Conservation (phyloP, 2,329 filamentous ascomycete species). For the Dothideomycetes sp. region DNA sequence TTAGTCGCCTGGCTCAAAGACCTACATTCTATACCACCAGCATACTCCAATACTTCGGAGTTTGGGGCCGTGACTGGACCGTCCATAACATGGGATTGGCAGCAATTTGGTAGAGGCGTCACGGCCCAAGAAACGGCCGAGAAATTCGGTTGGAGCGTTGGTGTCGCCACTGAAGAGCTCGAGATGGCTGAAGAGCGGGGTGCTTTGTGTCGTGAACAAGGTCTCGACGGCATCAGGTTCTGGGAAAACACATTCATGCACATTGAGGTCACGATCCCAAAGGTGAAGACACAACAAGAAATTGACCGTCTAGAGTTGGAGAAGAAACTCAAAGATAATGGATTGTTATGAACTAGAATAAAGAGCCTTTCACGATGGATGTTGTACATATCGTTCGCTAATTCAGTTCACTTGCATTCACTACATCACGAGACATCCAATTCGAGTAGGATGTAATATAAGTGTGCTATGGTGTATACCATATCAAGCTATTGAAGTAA, state of each 20-base stretch:
- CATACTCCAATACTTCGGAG: slow-evolving; percentile 41
- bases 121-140: slow-evolving; percentile 85
- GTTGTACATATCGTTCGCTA: too few species aligned
- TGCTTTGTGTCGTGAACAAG: slow-evolving; percentile 79
- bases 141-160: slow-evolving; percentile 92
- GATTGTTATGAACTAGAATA: slow-evolving; percentile 9
- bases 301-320: slow-evolving; percentile 7
- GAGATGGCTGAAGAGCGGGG: slow-evolving; percentile 95
- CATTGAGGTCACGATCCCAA: slow-evolving; percentile 8
- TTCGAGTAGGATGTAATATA: too few species aligned
- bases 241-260: slow-evolving; percentile 62
- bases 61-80: slow-evolving; percentile 11
- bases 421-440: too few species aligned
- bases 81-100: slow-evolving; percentile 59
- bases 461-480: too few species aligned
- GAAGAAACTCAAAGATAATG: slow-evolving; percentile 8
- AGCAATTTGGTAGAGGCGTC: slow-evolving; percentile 68
- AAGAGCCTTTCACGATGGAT: too few species aligned
- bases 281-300: slow-evolving; percentile 1
- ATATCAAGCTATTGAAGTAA: neutral
- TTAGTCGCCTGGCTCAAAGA: slow-evolving; percentile 72
- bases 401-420: too few species aligned
- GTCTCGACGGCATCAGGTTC: slow-evolving; percentile 81
- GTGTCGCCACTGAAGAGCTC: slow-evolving; percentile 87
- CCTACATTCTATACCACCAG: slow-evolving; percentile 40